Conservation (phyloP, 441 rosid species). For the Corymbia calophylla region DNA sequence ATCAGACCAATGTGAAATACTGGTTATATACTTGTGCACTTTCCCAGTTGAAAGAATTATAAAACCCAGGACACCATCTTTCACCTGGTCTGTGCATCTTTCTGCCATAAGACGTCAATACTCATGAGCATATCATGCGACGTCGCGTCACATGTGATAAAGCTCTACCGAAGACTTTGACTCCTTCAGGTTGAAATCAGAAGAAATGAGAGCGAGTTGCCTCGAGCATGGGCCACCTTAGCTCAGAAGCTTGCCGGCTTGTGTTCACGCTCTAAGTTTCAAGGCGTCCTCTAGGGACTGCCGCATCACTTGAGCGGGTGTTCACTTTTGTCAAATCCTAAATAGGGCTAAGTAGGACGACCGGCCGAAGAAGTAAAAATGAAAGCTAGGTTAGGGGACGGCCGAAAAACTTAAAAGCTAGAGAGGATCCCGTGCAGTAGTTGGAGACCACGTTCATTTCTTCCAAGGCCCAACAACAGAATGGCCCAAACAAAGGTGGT, state of each 20-base stretch:
- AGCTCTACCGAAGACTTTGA: background rate
- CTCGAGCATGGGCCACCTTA: background rate
- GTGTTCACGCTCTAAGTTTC: background rate
- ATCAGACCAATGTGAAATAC: background rate
- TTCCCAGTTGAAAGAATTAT: background rate
- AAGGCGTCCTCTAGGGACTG: background rate
- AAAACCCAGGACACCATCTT: background rate
- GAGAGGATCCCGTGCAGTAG: background rate
- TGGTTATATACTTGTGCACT: background rate
- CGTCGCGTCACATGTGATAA: rapidly evolving
- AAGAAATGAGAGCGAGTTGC: background rate
- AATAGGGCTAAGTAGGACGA: too few relatives aligned
- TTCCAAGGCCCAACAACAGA: background rate
- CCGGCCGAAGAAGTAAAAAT: too few relatives aligned
- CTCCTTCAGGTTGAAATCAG: background rate
- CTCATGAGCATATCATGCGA: conserved; percentile 38
- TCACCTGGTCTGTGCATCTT: conserved; percentile 41
- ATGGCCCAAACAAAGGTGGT: background rate
- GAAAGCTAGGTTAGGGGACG: background rate
- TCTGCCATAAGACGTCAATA: conserved; percentile 67
- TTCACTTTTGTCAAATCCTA: too few relatives aligned
- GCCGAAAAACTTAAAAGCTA: background rate
- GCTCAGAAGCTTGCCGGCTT: background rate
- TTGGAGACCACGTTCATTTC: background rate
- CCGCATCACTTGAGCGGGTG: too few relatives aligned